Base-by-base conservation (phyloP, 768 basidiomycete genomes). In the Boletellus ananiceps region DNA sequence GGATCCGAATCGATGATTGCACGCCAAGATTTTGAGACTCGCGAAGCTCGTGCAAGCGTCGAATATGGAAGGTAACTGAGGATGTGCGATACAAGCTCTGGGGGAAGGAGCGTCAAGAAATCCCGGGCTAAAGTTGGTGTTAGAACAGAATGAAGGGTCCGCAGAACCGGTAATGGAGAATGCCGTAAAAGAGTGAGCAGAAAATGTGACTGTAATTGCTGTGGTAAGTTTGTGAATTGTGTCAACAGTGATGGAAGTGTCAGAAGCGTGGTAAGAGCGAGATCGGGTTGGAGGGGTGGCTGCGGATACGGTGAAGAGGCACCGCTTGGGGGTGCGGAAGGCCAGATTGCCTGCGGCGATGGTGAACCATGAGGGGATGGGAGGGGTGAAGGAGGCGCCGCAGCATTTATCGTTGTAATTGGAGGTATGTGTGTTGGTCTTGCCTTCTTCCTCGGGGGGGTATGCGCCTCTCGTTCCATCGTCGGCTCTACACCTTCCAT, bases 91-190 rank as follows among this genome's bases (percentile, higher is more conserved):
- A 91, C 86, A 33, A 99, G 82, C 61, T 99, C 95, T 31, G 89
- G 84, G 5, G 96, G 96, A 9, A 97, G 81, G 34, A 91, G 80
- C 2, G 88, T 85, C 57, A 98, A 79, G 66, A 97, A 99, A 69
- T 99, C 96, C 57, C 94, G 87, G 18, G 93, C 91, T 25, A 98
- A 75, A 2, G 92, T 93, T 21, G 88, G 91, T 1, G 88, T 85
- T 57, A 97, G 76, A 58, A 98, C 88, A 32, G 86, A 84, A 61
- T 94, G 86, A 14, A 98, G 70, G 1, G 88, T 88, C 44, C 95
- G 87, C 23, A 99, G 77, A 33, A 97, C 95, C 4, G 92, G 85
- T 16, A 95, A 80, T 3, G 93, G 85, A 5, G 93, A 92, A 59
- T 94, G 91, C 51, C 93, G 86, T 29, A 99, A 74, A 50, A 98